Conservation (phyloP, 2,329 filamentous ascomycete species). For the Stenocarpella maydis region DNA sequence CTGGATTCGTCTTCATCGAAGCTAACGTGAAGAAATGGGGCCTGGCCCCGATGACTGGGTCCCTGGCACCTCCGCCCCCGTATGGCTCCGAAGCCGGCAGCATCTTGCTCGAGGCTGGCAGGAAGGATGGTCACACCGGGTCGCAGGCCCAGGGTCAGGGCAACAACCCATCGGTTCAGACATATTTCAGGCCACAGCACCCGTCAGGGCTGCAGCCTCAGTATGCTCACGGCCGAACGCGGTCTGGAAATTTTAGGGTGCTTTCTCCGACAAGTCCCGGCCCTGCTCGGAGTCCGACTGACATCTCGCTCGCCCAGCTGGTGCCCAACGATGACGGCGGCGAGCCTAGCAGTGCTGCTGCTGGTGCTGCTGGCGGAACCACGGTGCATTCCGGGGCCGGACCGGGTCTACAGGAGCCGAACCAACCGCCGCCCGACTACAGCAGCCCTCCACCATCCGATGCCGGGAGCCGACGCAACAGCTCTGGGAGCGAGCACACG, state of each 20-base stretch:
- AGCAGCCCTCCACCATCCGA: conserved; percentile 71
- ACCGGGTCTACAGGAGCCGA: conserved; percentile 61
- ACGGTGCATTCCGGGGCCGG: conserved; percentile 49
- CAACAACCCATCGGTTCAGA: conserved; percentile 58
- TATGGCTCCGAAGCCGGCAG: conserved; percentile 98
- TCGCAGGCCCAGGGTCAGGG: conserved; percentile 49
- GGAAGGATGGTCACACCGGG: conserved; percentile 63
- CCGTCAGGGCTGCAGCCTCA: conserved; percentile 56
- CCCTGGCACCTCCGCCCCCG: conserved; percentile 90
- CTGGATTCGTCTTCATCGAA: conserved; percentile 98
- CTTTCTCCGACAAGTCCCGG: conserved; percentile 84
- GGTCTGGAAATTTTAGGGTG: conserved; percentile 78
- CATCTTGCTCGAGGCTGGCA: conserved; percentile 89
- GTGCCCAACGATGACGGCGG: conserved; percentile 76
- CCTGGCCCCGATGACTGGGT: conserved; percentile 93
- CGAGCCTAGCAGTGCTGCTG: conserved; percentile 66
- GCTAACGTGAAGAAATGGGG: conserved; percentile 99
- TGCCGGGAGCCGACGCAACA: conserved; percentile 62
- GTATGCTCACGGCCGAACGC: conserved; percentile 73
- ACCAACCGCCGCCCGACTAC: conserved; percentile 75
- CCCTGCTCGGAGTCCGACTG: conserved; percentile 88
- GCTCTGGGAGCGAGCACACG: conserved; percentile 63
- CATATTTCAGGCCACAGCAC: conserved; percentile 48
- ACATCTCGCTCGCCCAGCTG: conserved; percentile 92
- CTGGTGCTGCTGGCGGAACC: conserved; percentile 42